These are phyloP conservation scores for Mortierella sp. DNA, from an alignment of 371 early-diverging fungal genomes.

Conservation along the genomic window DNA sequence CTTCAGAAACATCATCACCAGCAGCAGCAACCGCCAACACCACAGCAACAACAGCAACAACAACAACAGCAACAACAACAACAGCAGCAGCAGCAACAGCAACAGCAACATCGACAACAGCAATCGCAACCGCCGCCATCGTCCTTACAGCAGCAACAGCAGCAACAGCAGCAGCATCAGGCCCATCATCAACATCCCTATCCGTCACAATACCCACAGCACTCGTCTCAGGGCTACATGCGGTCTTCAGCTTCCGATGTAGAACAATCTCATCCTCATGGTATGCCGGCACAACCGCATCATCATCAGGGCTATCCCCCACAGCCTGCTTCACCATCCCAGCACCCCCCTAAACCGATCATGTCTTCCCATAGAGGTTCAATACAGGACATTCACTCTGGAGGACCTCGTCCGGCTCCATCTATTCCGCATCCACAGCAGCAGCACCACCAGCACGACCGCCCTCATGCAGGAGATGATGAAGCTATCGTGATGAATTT, in stretches of 20 bases:
- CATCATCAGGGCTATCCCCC: conserved; percentile 16
- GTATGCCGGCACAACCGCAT: conserved; percentile 8
- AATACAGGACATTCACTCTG: conserved; percentile 21
- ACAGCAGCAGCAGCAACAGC: conserved; percentile 15
- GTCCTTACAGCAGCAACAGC: too few species aligned
- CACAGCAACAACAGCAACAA: conserved; percentile 10
- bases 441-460: conserved; percentile 25
- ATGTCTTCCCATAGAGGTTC: conserved; percentile 25
- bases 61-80: conserved; percentile 16
- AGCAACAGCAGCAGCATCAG: conserved; percentile 17
- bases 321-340: conserved; percentile 17
- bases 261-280: conserved; percentile 22
- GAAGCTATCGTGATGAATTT: conserved; percentile 43
- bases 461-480: conserved; percentile 33
- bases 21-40: conserved; percentile 4
- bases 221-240: conserved; percentile 11
- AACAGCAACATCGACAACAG: conserved; percentile 19
- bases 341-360: conserved; percentile 15
- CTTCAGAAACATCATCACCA: conserved; percentile 16
- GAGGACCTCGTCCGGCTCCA: conserved; percentile 3
- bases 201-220: conserved; percentile 27
- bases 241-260: conserved; percentile 18
- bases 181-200: conserved; percentile 23
- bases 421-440: conserved; percentile 18
- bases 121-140: too few species aligned